Base-by-base conservation (phyloP, 495 filamentous ascomycete species). In the Hypoxylon crocopeplum region DNA sequence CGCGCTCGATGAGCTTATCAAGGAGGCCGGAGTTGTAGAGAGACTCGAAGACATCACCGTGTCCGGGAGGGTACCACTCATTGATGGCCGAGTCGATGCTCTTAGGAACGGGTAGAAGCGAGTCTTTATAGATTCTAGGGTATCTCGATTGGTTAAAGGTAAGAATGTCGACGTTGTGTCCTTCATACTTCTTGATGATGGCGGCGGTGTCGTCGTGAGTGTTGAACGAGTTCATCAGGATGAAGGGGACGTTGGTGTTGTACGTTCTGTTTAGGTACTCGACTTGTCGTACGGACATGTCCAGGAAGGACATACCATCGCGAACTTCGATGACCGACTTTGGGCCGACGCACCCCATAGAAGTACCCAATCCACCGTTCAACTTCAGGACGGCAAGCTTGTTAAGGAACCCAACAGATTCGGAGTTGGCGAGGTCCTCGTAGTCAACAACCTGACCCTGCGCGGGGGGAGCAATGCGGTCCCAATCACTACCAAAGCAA, bases 171-270 rank as follows among this genome's bases (percentile, higher is more conserved):
- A 99, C 93, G 69, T 96, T 96, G 85, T 99, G 95, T 61, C 94
- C 95, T 80, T 99, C 93, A 79, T 99, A 99, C 82, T 99, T 99
- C 88, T 98, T 98, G 80, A 99, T 99, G 79, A 99, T 99, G 74
- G 90, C 94, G 63, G 91, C 88, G 55, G 94, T 99, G 73, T 99
- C 94, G 68, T 93, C 87, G 75, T 98, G 92, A 71, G 94, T 99
- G 84, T 99, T 99, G 89, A 99, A 99, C 50, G 94, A 98, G 86
- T 99, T 99, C 94, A 99, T 99, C 70, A 99, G 86, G 61, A 99
- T 88, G 79, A 99, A 97, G 34, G 94, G 94, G 16, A 99, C 94
- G 73, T 97, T 97, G 76, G 96, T 91, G 65, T 89, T 86, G 80
- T 96, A 98, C 37, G 90, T 97, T 71, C 92, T 89, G 86, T 99